phyloP scores from a whole-genome alignment of 306 rosid genomes.

The Sicyos edulis region DNA sequence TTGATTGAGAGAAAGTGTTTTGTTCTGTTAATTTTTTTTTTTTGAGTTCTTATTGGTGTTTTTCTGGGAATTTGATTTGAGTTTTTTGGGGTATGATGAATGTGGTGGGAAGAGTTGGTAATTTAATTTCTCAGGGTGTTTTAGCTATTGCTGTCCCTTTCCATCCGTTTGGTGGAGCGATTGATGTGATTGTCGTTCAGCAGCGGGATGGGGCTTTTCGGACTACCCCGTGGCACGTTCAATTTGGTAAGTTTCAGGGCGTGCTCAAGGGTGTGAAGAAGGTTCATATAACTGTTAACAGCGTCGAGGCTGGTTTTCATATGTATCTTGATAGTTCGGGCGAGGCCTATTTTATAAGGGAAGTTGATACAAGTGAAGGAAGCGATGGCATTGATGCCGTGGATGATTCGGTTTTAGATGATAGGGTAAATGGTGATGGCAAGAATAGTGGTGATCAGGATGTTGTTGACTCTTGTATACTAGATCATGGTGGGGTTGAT shows the following conservation, averaged over 20 bases:
- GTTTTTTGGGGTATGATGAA: conserved; percentile 49
- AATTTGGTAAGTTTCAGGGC: conserved; percentile 97
- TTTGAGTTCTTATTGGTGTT: too few species aligned
- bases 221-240: conserved; percentile 90
- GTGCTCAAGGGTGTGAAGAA: conserved; percentile 87
- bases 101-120: conserved; percentile 88
- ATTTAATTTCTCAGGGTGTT: conserved; percentile 78
- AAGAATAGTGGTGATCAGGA: conserved; percentile 5
- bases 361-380: conserved; percentile 32
- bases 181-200: conserved; percentile 91
- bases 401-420: not conserved
- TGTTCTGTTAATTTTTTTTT: not conserved
- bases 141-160: conserved; percentile 91
- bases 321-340: conserved; percentile 96
- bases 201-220: conserved; percentile 89
- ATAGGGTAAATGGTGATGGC: not conserved
- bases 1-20: conserved; percentile 13
- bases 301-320: conserved; percentile 70
- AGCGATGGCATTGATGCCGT: not conserved
- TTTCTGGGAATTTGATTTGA: conserved; percentile 20
- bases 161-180: conserved; percentile 98
- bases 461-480: not conserved
- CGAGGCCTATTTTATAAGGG: conserved; percentile 82
- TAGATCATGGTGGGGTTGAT: not conserved
- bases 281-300: conserved; percentile 68